Base-by-base conservation (phyloP, 768 basidiomycete genomes). In the Lactifluus hygrophoroides region DNA sequence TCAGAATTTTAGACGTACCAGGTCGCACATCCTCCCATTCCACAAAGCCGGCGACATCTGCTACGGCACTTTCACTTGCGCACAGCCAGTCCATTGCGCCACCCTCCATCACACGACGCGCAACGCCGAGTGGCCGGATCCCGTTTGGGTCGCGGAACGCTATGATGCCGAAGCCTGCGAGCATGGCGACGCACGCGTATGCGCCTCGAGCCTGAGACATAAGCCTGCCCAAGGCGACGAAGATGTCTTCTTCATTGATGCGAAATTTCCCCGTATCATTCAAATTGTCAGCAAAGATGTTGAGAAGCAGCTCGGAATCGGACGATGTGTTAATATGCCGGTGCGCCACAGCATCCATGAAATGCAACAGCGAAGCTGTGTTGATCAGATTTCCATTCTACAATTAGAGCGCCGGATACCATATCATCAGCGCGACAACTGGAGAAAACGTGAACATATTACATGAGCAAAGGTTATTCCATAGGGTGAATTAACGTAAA, bases 401-500 rank as follows among this genome's bases (percentile, higher is more conserved):
- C 16, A 19, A 30, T 17, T 58, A 50, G 56, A 34, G n/a, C 13
- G 34, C 17, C 27, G 34, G 46, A 21, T 23, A 23, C 11, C 43
- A 21, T 23, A 23, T 14, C 43, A 42, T 40, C 6, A 51, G 40
- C 17, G 8, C 51, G 25, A 64, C 51, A 58, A 28, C n/a, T 6
- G 62, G 14, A 25, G 49, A 35, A 51, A 14, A 56, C 35, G 27
- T 38, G 25, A 46, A 23, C 53, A 19, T 54, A 16, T 86, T 70
- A 94, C 95, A 77, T 99, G 95, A 19, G 91, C 96, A 69, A 99
- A 88, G 61, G 94, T 92, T 68, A 99, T 95, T 51, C 96, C 96
- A 71, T 98, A 99, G 3, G 96, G 96, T n/a, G 94, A 95, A 75
- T 99, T 99, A 66, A 99, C 96, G 70, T 99, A 99, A 79, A 99